Evolutionary conservation across 768 basidiomycete species (phyloP).

Genomic region (Ramaria sp.): DNA sequence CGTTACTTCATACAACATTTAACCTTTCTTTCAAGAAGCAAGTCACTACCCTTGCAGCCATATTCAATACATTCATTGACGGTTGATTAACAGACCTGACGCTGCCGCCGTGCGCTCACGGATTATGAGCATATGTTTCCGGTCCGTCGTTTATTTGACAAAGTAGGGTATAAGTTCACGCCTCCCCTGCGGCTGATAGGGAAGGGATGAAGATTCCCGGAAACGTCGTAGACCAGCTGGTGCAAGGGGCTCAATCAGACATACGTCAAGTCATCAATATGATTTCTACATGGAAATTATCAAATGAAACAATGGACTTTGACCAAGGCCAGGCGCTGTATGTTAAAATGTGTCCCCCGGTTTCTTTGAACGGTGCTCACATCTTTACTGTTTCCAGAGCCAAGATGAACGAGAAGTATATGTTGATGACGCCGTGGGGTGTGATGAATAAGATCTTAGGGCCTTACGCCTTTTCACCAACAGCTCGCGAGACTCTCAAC

Average conservation of each 20-base stretch:
- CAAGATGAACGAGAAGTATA: constrained; percentile 87
- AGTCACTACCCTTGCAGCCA: constrained; percentile 11
- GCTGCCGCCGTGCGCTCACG: constrained; percentile 71
- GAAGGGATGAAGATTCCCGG: constrained; percentile 90
- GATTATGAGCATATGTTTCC: constrained; percentile 80
- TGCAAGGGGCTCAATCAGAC: constrained; percentile 84
- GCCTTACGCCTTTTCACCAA: constrained; percentile 82
- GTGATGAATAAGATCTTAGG: constrained; percentile 84
- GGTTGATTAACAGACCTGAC: constrained; percentile 48
- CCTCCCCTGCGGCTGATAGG: constrained; percentile 28
- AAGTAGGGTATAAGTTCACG: background rate
- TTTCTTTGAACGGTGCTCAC: background rate
- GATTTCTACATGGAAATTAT: constrained; percentile 95
- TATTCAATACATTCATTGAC: background rate
- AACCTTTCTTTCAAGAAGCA: constrained; percentile 72
- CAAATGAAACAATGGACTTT: constrained; percentile 70
- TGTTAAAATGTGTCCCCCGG: constrained; percentile 19
- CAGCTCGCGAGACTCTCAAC: constrained; percentile 66
- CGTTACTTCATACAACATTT: constrained; percentile 62
- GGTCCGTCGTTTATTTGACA: constrained; percentile 38
- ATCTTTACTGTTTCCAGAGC: constrained; percentile 35
- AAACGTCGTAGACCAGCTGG: constrained; percentile 87
- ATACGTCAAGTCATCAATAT: constrained; percentile 97
- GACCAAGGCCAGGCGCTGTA: constrained; percentile 90
- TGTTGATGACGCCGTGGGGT: constrained; percentile 85